phyloP scores from a whole-genome alignment of 1,139 yeast species.

The Magnusiomyces suaveolens region DNA sequence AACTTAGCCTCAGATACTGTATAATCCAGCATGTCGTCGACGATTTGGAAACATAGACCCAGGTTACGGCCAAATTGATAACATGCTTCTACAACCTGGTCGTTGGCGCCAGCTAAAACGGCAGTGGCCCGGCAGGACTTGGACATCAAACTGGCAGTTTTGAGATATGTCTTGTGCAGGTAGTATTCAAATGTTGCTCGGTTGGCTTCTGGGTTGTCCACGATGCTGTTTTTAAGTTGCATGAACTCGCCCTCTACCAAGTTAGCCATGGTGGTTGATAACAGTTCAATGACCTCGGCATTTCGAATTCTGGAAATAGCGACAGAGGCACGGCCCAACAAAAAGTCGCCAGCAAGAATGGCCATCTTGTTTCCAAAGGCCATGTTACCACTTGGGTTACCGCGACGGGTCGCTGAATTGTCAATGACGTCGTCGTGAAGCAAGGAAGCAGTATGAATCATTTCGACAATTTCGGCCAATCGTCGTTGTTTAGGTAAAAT shows the following conservation, averaged over 20 bases:
- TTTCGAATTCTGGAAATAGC: conserved; percentile 87
- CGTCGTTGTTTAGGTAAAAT: conserved; percentile 90
- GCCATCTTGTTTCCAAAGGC: conserved; percentile 98
- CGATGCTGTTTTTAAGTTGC: conserved; percentile 90
- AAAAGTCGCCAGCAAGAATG: conserved; percentile 89
- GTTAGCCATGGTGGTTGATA: conserved; percentile 93
- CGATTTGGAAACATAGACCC: conserved; percentile 91
- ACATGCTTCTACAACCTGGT: conserved; percentile 66
- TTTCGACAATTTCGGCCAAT: conserved; percentile 92
- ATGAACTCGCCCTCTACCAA: conserved; percentile 96
- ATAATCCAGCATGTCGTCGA: conserved; percentile 92
- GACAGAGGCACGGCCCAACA: conserved; percentile 91
- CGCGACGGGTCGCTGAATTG: conserved; percentile 80
- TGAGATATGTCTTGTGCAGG: conserved; percentile 85
- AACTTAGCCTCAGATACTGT: conserved; percentile 71
- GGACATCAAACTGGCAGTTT: conserved; percentile 93
- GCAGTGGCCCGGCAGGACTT: conserved; percentile 92
- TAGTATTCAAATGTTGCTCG: conserved; percentile 92
- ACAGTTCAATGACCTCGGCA: conserved; percentile 92
- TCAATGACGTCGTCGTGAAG: conserved; percentile 97
- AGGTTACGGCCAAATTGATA: conserved; percentile 87
- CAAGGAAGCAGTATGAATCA: conserved; percentile 94
- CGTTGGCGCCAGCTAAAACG: conserved; percentile 76
- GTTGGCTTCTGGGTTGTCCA: conserved; percentile 49
- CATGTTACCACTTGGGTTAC: conserved; percentile 81